Conservation (phyloP, 192 early-diverging fungal species). For the Coemansia sp. region DNA sequence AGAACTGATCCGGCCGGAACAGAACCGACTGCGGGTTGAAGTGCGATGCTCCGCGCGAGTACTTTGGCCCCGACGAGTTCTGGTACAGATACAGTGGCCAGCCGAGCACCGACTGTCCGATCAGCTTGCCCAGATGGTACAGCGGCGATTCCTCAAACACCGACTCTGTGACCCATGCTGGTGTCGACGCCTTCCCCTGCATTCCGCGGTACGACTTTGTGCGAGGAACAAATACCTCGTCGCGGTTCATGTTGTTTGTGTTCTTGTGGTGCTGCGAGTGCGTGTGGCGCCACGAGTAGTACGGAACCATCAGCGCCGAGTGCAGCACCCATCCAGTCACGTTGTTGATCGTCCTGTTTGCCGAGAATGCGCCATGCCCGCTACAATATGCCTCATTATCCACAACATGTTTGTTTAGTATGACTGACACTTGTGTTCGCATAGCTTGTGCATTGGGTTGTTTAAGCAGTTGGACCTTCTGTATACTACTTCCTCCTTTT, state of each 20-base stretch:
- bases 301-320: conserved; percentile 87
- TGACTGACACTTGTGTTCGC: too few species aligned
- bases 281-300: conserved; percentile 88
- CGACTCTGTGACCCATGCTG: conserved; percentile 55
- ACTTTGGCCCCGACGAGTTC: conserved; percentile 80
- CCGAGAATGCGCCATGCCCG: conserved; percentile 90
- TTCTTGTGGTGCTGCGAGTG: conserved; percentile 94
- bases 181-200: conserved; percentile 52
- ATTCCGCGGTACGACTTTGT: conserved; percentile 64
- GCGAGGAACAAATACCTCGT: conserved; percentile 93
- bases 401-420: not conserved
- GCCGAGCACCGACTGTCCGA: conserved; percentile 74
- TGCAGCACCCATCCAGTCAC: conserved; percentile 87
- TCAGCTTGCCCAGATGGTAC: conserved; percentile 61
- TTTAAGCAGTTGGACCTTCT: too few species aligned
- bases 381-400: conserved; percentile 26
- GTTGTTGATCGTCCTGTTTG: conserved; percentile 83
- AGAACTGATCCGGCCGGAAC: conserved; percentile 74
- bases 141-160: conserved; percentile 77
- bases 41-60: conserved; percentile 76
- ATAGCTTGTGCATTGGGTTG: too few species aligned
- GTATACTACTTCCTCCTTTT: too few species aligned
- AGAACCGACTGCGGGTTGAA: conserved; percentile 80
- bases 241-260: conserved; percentile 85
- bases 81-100: conserved; percentile 87